Base-by-base conservation (phyloP, 768 basidiomycete species). In the Filobasidium floriforme region DNA sequence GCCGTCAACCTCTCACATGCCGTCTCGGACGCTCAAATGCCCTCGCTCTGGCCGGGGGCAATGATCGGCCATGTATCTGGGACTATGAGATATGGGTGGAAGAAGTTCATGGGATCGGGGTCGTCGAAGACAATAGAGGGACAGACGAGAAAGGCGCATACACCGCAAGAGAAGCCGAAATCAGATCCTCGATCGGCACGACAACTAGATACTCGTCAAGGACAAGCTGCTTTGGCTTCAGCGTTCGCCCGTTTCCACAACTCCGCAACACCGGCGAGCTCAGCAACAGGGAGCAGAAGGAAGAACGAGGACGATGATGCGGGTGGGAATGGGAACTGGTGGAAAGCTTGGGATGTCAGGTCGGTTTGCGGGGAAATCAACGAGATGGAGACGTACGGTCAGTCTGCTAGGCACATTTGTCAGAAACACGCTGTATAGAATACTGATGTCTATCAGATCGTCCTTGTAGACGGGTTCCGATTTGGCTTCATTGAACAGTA, bases 401-500 rank as follows among this genome's bases (percentile, higher is more conserved):
- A 62, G 66, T 62, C 1, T 59, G 7, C 15, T 19, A 26, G 19
- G 1, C 22, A 12, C 5, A 40, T 2, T 32, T 7, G 19, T 32
- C 41, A 9, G n/a, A 18, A 12, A 9, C 19, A 40, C 14, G 51
- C 7, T 14, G 62, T 43, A 41, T n/a, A 24, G 40, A 29, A 43
- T 22, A 41, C 32, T 65, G 52, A 41, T 15, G 24, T 32, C 12
- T 19, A 6, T 26, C 5, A 18, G 12, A 22, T 22, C 5, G 6
- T 22, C 46, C 22, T n/a, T 12, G 29, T 19, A 61, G 62, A 64
- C 51, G 65, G 65, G 4, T 69, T 51, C 44, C 66, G 60, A 32
- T 24, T 66, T 29, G 65, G 65, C 37, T 49, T 66, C 12, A 66
- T 66, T 49, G 65, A 66, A 29, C 65, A 66, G 68, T 66, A 41